Evolutionary conservation across 345 rosid species (phyloP).

Genomic region (Sapria himalayana): DNA sequence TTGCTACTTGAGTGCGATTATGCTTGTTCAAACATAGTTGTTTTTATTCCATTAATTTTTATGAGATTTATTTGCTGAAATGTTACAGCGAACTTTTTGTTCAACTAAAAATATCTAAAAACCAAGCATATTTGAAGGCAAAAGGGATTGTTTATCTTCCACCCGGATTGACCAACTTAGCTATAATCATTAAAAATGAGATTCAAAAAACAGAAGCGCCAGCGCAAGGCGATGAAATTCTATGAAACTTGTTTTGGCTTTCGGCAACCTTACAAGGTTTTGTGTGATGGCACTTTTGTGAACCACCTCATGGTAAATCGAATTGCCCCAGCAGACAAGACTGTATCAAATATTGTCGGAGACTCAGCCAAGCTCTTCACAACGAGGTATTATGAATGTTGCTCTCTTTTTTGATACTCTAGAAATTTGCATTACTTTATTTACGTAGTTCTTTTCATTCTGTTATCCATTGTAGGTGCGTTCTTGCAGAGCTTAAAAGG

Average conservation of each 20-base stretch:
- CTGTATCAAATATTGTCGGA: conserved; percentile 38
- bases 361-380: conserved; percentile 79
- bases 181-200: conserved; percentile 58
- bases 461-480: conserved; percentile 25
- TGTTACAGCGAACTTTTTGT: no score
- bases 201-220: conserved; percentile 64
- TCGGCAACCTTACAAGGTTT: conserved; percentile 58
- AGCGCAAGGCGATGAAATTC: conserved; percentile 51
- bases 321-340: conserved; percentile 46
- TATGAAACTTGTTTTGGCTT: conserved; percentile 53
- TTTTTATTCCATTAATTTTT: no score
- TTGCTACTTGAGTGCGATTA: no score
- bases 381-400: conserved; percentile 25
- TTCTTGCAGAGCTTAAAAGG: conserved; percentile 47
- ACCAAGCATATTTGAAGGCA: no score
- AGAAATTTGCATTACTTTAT: neutral
- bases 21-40: no score
- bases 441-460: neutral
- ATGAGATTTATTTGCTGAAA: no score
- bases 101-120: no score
- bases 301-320: conserved; percentile 37
- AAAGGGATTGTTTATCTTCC: no score
- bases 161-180: no score
- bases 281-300: conserved; percentile 72
- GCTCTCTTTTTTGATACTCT: neutral